Conservation (phyloP, 1,284 basidiomycete genomes). For the Cutaneotrichosporon sp. region DNA sequence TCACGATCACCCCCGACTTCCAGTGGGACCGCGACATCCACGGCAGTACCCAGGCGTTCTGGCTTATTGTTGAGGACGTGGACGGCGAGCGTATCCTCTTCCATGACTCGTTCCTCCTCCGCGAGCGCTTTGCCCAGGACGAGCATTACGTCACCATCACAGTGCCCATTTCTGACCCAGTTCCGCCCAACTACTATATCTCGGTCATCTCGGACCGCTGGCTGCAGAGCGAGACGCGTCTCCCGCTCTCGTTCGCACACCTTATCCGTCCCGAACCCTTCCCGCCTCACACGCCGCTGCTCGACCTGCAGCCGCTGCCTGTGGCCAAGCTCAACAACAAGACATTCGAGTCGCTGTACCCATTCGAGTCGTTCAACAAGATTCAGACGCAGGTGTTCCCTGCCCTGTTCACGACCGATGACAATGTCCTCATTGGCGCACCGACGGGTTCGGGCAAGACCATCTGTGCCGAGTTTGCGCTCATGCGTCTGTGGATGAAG, state of each 20-base stretch:
- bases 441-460: slow-evolving; percentile 97
- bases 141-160: slow-evolving; percentile 93
- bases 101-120: slow-evolving; percentile 86
- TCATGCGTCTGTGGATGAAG: slow-evolving; percentile 87
- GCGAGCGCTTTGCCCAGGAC: slow-evolving; percentile 83
- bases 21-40: slow-evolving; percentile 95
- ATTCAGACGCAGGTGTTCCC: slow-evolving; percentile 99
- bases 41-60: slow-evolving; percentile 79
- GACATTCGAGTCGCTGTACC: slow-evolving; percentile 81
- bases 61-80: slow-evolving; percentile 91
- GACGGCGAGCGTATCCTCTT: slow-evolving; percentile 94
- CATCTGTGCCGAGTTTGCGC: slow-evolving; percentile 91
- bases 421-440: slow-evolving; percentile 92
- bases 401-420: slow-evolving; percentile 89
- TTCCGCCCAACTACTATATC: slow-evolving; percentile 97
- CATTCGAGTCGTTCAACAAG: slow-evolving; percentile 87
- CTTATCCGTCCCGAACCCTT: slow-evolving; percentile 96
- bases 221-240: slow-evolving; percentile 88
- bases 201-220: slow-evolving; percentile 91
- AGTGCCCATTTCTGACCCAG: slow-evolving; percentile 92
- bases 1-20: slow-evolving; percentile 92
- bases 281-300: slow-evolving; percentile 83
- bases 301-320: slow-evolving; percentile 88
- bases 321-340: slow-evolving; percentile 85
- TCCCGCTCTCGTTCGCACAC: slow-evolving; percentile 97